Evolutionary conservation across 345 rosid species (phyloP), one percentile per base, ranked within the genome.

Genomic region (Rhodamnia argentea): DNA sequence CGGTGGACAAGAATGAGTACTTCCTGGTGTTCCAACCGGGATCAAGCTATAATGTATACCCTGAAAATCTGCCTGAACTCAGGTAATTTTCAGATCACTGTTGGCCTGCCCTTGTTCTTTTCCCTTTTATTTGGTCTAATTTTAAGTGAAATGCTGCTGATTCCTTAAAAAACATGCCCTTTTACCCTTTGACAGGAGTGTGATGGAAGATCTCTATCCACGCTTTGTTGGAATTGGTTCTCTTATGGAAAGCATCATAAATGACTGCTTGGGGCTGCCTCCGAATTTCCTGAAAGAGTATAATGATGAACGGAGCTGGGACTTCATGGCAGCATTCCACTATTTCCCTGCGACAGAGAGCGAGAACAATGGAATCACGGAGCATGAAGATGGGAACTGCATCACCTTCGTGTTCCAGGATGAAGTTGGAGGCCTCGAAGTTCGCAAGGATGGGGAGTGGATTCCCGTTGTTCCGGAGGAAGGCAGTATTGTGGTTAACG

Each of bases 321-420:
- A 94, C 86, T 89, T 94, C 86, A 84, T 92, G 93, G 54, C 50
- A 5, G 89, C 94, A 10, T 18, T 89, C 54, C 91, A 26, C 70
- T 92, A 94, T 84, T 87, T 90, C 53, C 92, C 91, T 1, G 92
- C 93, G 1, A 83, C 90, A 13, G 90, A 90, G 51, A 16, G 32
- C 13, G 95, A 91, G 37, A 84, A 90, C 75, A 89, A 85, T 50
- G 96, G 95, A 10, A n/a, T 92, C 84, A 56, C 85, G 1, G 88
- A 90, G 85, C 94, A 94, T 23, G 92, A 92, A 87, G 96, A 92
- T 52, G 85, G 88, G n/a, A 94, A 92, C 75, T 64, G 76, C 76
- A 64, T 32, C 44, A 64, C 23, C 40, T 64, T 64, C 44, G 24
- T 64, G 76, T 64, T 64, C 76, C 44, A 64, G 76, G 76, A 64